Base-by-base conservation (phyloP, 75 land plant species). In the Pinus albicaulis region DNA sequence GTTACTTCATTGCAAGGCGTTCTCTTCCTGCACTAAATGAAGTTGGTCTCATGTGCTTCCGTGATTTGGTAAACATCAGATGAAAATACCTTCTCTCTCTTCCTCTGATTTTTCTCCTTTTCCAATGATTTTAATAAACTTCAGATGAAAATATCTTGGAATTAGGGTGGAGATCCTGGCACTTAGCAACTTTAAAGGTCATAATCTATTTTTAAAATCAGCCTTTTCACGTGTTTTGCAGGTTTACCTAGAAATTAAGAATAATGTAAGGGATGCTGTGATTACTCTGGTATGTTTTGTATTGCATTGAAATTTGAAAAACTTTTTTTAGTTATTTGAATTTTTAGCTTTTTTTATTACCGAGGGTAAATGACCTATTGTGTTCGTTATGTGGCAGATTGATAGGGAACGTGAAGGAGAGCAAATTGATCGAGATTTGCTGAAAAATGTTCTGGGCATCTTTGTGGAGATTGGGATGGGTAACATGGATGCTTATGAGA, bases 391-490 rank as follows among this genome's bases (percentile, higher is more conserved):
- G 24, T 74, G 68, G 23, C 79, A 94, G 99, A 91, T 97, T 86
- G 95, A 97, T 82, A 91, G 91, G 79, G 98, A 97, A 59, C 88
- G 99, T 7, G 98, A 94, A 68, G 98, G 98, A 52, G 98, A 92
- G 76, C 98, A 94, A 80, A 97, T 97, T 70, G 98, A 97, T 70
- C 76, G 95, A 56, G 93, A 91, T 10, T 76, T 94, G 52, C 68
- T 97, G 80, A 97, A 97, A 88, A 94, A 94, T 80, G 95, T 95
- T 19, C 80, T 97, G 38, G 93, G 90, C 78, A 95, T 97, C 36
- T 94, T 94, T 84, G 95, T 97, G 44, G 98, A 97, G 81, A 97
- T 94, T 77, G 99, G 99, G 16, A 88, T 94, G 92, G 98, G 95
- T 36, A 86, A 85, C 41, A 97, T 94, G 95, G 92, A 94, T 60